Evolutionary conservation across 192 early-diverging fungal species (phyloP), one percentile per base, ranked within the genome.

Genomic region (Coemansia sp.): DNA sequence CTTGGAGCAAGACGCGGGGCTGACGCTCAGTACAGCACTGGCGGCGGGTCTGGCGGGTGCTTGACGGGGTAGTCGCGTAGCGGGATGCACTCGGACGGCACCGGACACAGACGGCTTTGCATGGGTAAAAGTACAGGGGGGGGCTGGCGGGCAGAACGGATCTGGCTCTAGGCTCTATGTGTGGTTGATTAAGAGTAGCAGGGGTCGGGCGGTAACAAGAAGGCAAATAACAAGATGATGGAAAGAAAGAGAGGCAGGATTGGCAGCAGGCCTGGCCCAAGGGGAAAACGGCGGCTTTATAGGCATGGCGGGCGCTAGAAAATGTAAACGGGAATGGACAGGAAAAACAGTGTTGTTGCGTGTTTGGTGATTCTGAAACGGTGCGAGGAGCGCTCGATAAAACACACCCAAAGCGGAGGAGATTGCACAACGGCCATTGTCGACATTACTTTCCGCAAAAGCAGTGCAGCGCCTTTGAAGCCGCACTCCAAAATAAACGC

Each of bases 1-100:
- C 7, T 45, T 5, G 14, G 42, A 38, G 36, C 36, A 38, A 38
- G 7, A 38, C 36, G 36, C 36, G 11, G 7, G 11, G 36, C 36
- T 12, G 7, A 17, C 2, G 51, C 32, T 29, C 66, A 80, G 65
- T 71, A 75, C 58, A 65, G 60, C 5, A 42, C 31, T 45, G 72
- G 72, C 38, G 72, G 77, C 18, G 77, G 77, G 66, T 80, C 77
- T 5, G 77, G 77, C 52, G 77, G 72, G 59, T 80, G 77, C 50
- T 75, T 80, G 72, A 80, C 77, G 3, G 77, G 77, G 32, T 80
- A 80, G 77, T 80, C 77, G 60, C 77, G 72, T 18, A 18, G 48
- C 12, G 72, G 77, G n/a, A 61, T 38, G 65, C 65, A 80, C 28
- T 66, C 60, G 10, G 72, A 31, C n/a, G 59, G 63, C 22, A 55